These are phyloP conservation scores for Pyricularia pennisetigena DNA, from an alignment of 2,329 filamentous ascomycete genomes.

Conservation along the genomic window DNA sequence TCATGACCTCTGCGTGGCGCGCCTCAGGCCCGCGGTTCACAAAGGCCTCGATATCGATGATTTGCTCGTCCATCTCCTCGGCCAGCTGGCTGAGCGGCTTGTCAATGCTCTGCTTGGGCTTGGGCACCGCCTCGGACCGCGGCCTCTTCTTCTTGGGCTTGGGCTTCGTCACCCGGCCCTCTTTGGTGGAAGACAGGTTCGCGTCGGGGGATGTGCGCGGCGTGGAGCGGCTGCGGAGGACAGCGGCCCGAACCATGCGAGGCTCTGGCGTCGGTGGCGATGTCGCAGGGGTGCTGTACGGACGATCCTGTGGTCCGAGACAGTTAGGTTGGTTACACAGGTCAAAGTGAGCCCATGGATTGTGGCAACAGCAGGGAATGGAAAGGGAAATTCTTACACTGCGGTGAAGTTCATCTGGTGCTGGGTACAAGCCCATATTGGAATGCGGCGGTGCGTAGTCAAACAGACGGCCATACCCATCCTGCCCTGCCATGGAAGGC, in stretches of 20 bases:
- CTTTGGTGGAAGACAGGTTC: conserved; percentile 18
- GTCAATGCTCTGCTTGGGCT: conserved; percentile 39
- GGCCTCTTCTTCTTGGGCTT: conserved; percentile 32
- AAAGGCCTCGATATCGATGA: conserved; percentile 72
- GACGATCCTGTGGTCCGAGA: conserved; percentile 12
- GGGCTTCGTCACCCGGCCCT: conserved; percentile 23
- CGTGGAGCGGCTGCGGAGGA: conserved; percentile 6
- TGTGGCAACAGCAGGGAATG: neutral
- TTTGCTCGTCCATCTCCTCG: conserved; percentile 42
- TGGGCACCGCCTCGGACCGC: conserved; percentile 28
- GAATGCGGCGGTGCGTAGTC: neutral
- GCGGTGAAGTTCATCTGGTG: neutral
- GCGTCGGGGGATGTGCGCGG: conserved; percentile 18
- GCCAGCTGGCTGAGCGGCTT: conserved; percentile 64
- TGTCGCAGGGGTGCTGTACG: conserved; percentile 40
- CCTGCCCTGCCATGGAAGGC: conserved; percentile 17
- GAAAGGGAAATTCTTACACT: neutral
- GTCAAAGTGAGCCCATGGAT: neutral
- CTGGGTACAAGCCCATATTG: neutral
- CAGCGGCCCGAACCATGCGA: neutral
- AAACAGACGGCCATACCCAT: conserved; percentile 9
- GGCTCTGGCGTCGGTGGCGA: conserved; percentile 35
- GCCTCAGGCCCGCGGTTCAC: conserved; percentile 61
- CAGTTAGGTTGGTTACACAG: neutral
- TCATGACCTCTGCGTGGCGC: conserved; percentile 56